Base-by-base conservation (phyloP, 2,329 filamentous ascomycete species). In the Cordyceps militaris region DNA sequence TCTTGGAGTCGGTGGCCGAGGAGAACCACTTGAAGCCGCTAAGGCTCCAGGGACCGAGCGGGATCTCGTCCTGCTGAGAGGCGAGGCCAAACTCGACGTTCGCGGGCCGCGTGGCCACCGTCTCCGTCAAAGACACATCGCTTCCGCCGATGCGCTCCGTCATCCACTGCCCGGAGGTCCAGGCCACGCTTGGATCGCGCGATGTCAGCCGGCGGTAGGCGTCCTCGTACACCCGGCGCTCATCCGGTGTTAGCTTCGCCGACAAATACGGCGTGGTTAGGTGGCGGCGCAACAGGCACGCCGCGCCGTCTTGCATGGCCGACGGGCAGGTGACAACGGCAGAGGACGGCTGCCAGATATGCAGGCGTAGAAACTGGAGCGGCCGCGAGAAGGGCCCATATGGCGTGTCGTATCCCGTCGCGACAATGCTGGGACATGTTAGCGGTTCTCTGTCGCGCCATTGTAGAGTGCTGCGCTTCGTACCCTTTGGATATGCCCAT, bases 131-230 rank as follows among this genome's bases (percentile, higher is more conserved):
- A 3, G 82, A 83, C 1, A 89, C 84, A 64, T 90, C 87, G 61
- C 84, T 87, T 0, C 86, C 87, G 1, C 86, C 86, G 0, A 78
- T 76, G 2, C 86, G 76, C 63, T 89, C 86, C 0, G 87, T 90
- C 87, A 90, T 89, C 87, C 87, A 90, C 67, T 90, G 87, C 0
- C 86, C 86, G 42, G 81, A 87, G 0, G 86, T 90, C 87, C 86
- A 90, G 0, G 82, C 80, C 19, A 70, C 62, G 4, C 30, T 44
- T 0, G 70, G 65, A 24, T 86, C 76, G 4, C 79, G 73, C 4
- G 79, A 81, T 1, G 73, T 81, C 3, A 88, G 71, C 13, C 78
- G 78, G 6, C 70, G 65, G 61, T 78, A 83, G 3, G 80, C 80
- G 42, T 80, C 75, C 38, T 77, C 71, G 49, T 84, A 76, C 0